These are phyloP conservation scores for Hymenoscyphus scutula DNA, from an alignment of 2,329 filamentous ascomycete species.

Conservation along the genomic window DNA sequence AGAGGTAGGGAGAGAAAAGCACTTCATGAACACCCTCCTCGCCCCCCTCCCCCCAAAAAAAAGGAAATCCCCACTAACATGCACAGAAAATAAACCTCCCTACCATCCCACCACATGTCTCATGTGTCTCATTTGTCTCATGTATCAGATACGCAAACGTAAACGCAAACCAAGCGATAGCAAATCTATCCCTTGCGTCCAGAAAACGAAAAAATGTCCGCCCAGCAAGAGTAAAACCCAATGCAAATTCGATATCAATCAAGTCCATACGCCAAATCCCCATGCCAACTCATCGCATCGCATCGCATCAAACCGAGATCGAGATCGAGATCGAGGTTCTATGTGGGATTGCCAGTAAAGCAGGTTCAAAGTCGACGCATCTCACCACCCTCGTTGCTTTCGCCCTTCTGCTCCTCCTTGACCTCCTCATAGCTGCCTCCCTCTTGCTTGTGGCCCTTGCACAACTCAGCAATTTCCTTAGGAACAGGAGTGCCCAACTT, in stretches of 20 bases:
- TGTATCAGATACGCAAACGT: background rate
- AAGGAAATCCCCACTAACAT: background rate
- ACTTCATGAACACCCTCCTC: background rate
- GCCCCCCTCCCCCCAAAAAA: no score
- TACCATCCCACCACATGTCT: background rate
- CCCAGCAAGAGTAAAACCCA: background rate
- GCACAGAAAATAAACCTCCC: background rate
- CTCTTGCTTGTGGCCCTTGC: background rate
- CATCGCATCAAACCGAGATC: no score
- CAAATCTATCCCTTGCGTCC: background rate
- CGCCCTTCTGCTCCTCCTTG: background rate
- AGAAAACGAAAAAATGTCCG: background rate
- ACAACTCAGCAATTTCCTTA: constrained; percentile 3
- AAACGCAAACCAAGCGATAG: background rate
- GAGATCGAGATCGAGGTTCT: background rate
- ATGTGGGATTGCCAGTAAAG: background rate
- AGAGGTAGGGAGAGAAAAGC: background rate
- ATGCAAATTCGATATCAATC: background rate
- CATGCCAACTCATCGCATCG: background rate
- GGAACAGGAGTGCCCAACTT: constrained; percentile 11
- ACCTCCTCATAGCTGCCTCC: background rate
- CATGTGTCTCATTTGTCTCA: background rate
- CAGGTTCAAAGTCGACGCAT: background rate
- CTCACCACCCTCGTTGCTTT: background rate
- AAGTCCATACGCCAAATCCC: background rate